Evolutionary conservation across 2,329 filamentous ascomycete species (phyloP).

Genomic region (Rhynchosporium secalis): DNA sequence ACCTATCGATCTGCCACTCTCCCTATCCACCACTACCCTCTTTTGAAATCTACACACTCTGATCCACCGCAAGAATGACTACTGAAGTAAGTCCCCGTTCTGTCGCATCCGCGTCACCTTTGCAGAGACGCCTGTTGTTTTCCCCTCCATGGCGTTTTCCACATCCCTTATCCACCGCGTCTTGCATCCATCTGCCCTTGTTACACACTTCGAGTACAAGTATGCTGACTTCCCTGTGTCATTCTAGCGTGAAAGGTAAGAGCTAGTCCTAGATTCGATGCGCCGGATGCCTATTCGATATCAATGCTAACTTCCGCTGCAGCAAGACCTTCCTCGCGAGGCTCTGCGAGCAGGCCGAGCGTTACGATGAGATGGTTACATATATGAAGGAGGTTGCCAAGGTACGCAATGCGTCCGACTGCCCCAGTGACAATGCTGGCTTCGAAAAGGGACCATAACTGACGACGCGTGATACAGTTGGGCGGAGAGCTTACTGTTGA

Average conservation of each 20-base stretch:
- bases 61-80: slow-evolving; percentile 36
- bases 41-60: slow-evolving; percentile 13
- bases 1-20: slow-evolving; percentile 19
- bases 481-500: slow-evolving; percentile 83
- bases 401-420: slow-evolving; percentile 49
- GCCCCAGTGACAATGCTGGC: slow-evolving; percentile 30
- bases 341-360: slow-evolving; percentile 99
- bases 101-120: slow-evolving; percentile 22
- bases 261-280: slow-evolving; percentile 14
- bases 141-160: slow-evolving; percentile 30
- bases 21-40: slow-evolving; percentile 19
- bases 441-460: slow-evolving; percentile 22
- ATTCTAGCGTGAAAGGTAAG: slow-evolving; percentile 41
- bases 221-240: slow-evolving; percentile 31
- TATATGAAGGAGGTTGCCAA: slow-evolving; percentile 99
- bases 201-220: slow-evolving; percentile 16
- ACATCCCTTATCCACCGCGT: slow-evolving; percentile 34
- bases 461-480: slow-evolving; percentile 45
- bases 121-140: slow-evolving; percentile 21
- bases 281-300: slow-evolving; percentile 15
- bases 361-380: slow-evolving; percentile 99
- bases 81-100: slow-evolving; percentile 40
- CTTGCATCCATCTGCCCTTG: slow-evolving; percentile 14
- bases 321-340: slow-evolving; percentile 99
- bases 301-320: slow-evolving; percentile 37